These are phyloP conservation scores for Phytomonas sp. DNA, from an alignment of 208 protist genomes.

Conservation along the genomic window DNA sequence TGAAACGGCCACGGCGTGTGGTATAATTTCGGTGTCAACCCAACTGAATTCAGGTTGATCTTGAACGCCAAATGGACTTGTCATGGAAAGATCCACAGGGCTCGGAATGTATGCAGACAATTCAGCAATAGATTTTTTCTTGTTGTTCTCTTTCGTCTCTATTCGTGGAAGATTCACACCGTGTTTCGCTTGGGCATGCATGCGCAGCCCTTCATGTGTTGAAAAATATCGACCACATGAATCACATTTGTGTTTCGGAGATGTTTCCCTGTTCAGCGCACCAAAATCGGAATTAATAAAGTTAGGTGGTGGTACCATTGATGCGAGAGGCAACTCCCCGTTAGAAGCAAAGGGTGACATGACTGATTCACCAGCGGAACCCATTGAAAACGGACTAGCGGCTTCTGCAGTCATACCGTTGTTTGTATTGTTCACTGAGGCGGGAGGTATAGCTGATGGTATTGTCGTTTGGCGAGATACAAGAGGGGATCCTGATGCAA, in stretches of 20 bases:
- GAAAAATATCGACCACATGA: conserved; percentile 55
- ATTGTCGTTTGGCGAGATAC: neutral
- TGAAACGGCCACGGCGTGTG: conserved; percentile 57
- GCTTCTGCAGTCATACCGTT: neutral
- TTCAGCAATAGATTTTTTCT: conserved; percentile 24
- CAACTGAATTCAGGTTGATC: conserved; percentile 21
- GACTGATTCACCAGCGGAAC: neutral
- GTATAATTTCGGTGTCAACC: conserved; percentile 61
- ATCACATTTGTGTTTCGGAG: conserved; percentile 37
- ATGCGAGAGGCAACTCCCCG: neutral
- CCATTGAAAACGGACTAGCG: neutral
- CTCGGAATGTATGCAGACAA: conserved; percentile 84
- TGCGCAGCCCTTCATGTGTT: conserved; percentile 49
- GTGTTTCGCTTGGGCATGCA: conserved; percentile 84
- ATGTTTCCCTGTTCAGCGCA: conserved; percentile 11
- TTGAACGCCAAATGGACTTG: conserved; percentile 54
- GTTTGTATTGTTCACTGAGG: neutral
- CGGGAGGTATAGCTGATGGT: conserved; percentile 12
- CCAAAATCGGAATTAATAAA: conserved; percentile 9
- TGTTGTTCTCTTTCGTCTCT: conserved; percentile 8
- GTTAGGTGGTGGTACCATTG: neutral
- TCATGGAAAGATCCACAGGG: conserved; percentile 79
- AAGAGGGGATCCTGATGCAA: neutral
- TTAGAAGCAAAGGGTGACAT: neutral
- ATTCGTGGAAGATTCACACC: conserved; percentile 32